These are phyloP conservation scores for Aureobasidium vineae DNA, from an alignment of 2,329 filamentous ascomycete genomes.

Conservation along the genomic window DNA sequence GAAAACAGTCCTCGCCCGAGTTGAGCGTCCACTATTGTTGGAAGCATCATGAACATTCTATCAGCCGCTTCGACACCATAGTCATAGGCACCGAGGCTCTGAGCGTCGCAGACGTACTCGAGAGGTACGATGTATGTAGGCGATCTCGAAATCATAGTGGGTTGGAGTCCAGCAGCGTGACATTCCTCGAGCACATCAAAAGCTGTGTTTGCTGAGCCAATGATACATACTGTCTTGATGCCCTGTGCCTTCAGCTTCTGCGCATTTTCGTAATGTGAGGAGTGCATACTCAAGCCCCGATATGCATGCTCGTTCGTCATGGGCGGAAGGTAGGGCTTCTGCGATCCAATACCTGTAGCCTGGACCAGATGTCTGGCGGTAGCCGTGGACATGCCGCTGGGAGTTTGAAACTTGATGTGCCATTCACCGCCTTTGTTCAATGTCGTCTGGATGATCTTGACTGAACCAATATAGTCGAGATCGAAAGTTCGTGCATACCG, in stretches of 20 bases:
- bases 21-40: background rate
- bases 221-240: background rate
- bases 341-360: conserved; percentile 10
- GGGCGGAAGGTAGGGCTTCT: background rate
- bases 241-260: background rate
- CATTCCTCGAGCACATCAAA: conserved; percentile 46
- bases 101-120: background rate
- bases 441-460: background rate
- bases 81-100: background rate
- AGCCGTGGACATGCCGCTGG: background rate
- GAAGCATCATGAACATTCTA: conserved; percentile 23
- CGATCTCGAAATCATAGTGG: conserved; percentile 1
- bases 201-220: conserved; percentile 48
- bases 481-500: conserved; percentile 1
- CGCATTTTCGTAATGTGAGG: background rate
- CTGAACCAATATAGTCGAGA: background rate
- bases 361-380: conserved; percentile 6
- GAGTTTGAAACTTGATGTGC: background rate
- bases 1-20: background rate
- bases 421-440: background rate
- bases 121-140: conserved; percentile 12
- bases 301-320: background rate
- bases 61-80: conserved; percentile 33
- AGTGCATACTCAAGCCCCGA: background rate
- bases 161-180: conserved; percentile 4